Conservation (phyloP, 2,329 filamentous ascomycete genomes). For the Fusarium sp. region DNA sequence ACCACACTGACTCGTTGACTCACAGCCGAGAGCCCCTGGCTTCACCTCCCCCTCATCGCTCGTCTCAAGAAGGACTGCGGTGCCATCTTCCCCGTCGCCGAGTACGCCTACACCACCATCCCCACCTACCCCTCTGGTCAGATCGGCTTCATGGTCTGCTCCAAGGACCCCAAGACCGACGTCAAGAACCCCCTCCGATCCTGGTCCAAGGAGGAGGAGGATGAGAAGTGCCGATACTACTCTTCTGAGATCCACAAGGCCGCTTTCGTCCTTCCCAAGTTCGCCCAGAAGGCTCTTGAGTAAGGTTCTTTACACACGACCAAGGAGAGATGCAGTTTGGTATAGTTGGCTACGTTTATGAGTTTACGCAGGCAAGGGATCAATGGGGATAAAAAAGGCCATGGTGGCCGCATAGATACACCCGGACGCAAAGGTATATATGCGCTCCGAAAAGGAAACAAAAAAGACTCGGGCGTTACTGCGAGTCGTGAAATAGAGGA, state of each 20-base stretch:
- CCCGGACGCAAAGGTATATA: slow-evolving; percentile 19
- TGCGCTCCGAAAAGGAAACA: slow-evolving; percentile 10
- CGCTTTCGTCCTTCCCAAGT: slow-evolving; percentile 91
- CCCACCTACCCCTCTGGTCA: slow-evolving; percentile 98
- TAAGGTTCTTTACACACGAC: slow-evolving; percentile 50
- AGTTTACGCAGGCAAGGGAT: slow-evolving; percentile 39
- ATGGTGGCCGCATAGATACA: slow-evolving; percentile 38
- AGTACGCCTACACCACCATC: slow-evolving; percentile 99
- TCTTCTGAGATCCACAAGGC: slow-evolving; percentile 97
- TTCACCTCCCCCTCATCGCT: slow-evolving; percentile 92
- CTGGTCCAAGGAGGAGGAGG: slow-evolving; percentile 89
- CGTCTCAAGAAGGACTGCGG: slow-evolving; percentile 97
- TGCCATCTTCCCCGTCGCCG: slow-evolving; percentile 95
- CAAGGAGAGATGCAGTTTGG: slow-evolving; percentile 8
- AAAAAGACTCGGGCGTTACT: slow-evolving; percentile 32
- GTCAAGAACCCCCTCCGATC: slow-evolving; percentile 85
- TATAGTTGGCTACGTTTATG: slow-evolving; percentile 35
- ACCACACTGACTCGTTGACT: slow-evolving; percentile 32
- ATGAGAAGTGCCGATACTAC: slow-evolving; percentile 95
- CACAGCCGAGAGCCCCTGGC: slow-evolving; percentile 98
- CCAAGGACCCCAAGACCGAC: slow-evolving; percentile 88
- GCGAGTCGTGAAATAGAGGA: slow-evolving; percentile 36
- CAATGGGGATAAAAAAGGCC: slow-evolving; percentile 26
- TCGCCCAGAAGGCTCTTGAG: slow-evolving; percentile 81
- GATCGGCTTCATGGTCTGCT: slow-evolving; percentile 99